Percentiles rank a stretch among this genome's conserved stretches.
Conservation (phyloP, 139 green algal genomes). For the Klebsormidium nitens region DNA sequence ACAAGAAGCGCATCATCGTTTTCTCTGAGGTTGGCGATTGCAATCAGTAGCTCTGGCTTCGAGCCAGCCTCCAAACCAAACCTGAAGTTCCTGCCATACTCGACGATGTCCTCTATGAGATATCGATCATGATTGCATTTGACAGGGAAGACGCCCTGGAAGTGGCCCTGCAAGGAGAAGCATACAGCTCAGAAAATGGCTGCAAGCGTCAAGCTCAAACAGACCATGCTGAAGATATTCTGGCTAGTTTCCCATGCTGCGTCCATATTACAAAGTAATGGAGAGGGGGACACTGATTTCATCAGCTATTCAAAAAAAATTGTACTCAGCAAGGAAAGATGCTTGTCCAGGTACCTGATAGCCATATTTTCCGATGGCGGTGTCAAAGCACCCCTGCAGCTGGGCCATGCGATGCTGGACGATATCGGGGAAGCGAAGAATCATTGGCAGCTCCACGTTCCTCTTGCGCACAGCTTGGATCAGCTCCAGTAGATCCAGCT, state of each 20-base stretch:
- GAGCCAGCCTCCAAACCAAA: slow-evolving; percentile 61
- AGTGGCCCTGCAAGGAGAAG: slow-evolving; percentile 22
- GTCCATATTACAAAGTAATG: background rate
- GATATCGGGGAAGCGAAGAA: slow-evolving; percentile 47
- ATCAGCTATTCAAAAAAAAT: background rate
- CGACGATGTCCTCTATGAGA: slow-evolving; percentile 49
- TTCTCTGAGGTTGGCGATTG: slow-evolving; percentile 24
- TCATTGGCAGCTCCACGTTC: slow-evolving; percentile 28
- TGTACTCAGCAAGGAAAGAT: background rate
- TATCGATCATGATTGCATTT: slow-evolving; percentile 60
- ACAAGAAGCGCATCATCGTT: slow-evolving; percentile 41
- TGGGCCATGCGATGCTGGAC: slow-evolving; percentile 31
- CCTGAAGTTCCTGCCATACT: slow-evolving; percentile 27
- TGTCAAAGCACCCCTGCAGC: slow-evolving; percentile 44
- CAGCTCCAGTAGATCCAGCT: slow-evolving; percentile 40
- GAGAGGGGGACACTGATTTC: background rate
- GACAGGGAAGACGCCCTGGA: slow-evolving; percentile 58
- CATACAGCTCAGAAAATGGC: background rate
- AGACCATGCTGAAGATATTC: background rate
- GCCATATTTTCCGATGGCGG: slow-evolving; percentile 30
- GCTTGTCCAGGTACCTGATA: slow-evolving; percentile 33
- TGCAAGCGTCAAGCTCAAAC: background rate
- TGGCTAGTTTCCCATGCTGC: background rate
- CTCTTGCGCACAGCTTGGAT: slow-evolving; percentile 21
- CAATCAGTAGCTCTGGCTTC: slow-evolving; percentile 64